Evolutionary conservation across 164 flowering plant species (phyloP).

Genomic region (Echeveria elegans): DNA sequence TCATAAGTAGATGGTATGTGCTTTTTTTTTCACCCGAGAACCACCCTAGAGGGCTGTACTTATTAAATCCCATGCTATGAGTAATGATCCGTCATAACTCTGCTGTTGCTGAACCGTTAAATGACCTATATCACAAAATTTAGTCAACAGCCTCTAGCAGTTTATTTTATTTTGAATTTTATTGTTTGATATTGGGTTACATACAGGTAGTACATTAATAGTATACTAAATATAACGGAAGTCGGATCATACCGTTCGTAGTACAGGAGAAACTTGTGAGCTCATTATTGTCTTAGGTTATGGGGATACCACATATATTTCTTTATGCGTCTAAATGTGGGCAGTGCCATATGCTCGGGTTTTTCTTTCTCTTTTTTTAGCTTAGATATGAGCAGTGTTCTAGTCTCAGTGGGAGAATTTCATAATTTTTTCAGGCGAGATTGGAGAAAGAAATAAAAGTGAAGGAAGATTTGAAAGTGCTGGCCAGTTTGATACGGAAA

Average conservation of each 20-base stretch:
- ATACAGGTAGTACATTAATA: no score
- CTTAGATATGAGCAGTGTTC: not conserved
- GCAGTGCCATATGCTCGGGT: not conserved
- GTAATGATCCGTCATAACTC: no score
- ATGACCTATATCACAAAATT: no score
- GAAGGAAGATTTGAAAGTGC: conserved; percentile 49
- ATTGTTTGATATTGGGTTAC: no score
- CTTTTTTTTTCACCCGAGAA: no score
- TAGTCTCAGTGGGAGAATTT: conserved; percentile 11
- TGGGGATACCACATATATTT: not conserved
- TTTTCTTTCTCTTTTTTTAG: not conserved
- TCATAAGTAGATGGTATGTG: not conserved
- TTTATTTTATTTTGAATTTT: no score
- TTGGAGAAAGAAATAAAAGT: conserved; percentile 65
- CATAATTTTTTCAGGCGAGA: conserved; percentile 45
- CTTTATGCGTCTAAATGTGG: not conserved
- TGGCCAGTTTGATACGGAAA: conserved; percentile 42
- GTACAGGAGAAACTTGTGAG: not conserved
- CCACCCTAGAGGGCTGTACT: not conserved
- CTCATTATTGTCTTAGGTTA: not conserved
- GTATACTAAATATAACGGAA: not conserved
- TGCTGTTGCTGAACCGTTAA: no score
- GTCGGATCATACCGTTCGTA: not conserved
- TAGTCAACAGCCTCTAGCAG: not conserved
- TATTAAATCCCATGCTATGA: not conserved